Percentiles rank a stretch among this genome's conserved stretches.
Conservation (phyloP, 2,329 filamentous ascomycete species). For the Ceratocystiopsis minuta region DNA sequence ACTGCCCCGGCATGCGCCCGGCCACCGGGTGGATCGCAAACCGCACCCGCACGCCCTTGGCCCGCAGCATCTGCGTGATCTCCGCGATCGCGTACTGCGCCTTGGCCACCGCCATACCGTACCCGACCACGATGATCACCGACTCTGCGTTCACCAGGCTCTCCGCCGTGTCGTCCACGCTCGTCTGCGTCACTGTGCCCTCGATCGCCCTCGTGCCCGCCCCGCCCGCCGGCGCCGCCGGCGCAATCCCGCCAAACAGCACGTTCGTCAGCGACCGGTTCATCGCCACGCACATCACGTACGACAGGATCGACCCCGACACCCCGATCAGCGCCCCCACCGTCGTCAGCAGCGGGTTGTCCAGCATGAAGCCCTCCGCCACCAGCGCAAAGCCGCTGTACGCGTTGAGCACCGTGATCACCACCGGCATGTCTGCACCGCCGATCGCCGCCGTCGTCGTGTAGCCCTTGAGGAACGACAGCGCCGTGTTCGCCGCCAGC, state of each 20-base stretch:
- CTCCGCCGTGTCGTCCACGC: constrained; percentile 65
- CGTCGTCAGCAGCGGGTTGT: constrained; percentile 69
- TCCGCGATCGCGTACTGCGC: constrained; percentile 81
- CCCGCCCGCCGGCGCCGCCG: constrained; percentile 33
- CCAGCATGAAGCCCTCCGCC: constrained; percentile 80
- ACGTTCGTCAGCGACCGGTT: constrained; percentile 81
- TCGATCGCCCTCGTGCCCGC: constrained; percentile 59
- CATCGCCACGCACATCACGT: constrained; percentile 80
- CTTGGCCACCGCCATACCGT: constrained; percentile 89
- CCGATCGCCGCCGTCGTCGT: constrained; percentile 80
- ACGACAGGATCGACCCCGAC: constrained; percentile 74
- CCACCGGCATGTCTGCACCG: constrained; percentile 85
- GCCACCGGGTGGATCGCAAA: constrained; percentile 86
- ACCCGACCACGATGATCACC: constrained; percentile 80
- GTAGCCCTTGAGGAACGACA: constrained; percentile 74
- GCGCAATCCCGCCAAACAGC: constrained; percentile 57
- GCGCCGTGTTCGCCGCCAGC: constrained; percentile 53
- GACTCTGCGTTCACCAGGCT: constrained; percentile 58
- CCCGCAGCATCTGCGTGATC: constrained; percentile 56
- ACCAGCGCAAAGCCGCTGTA: constrained; percentile 84
- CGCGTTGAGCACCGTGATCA: constrained; percentile 78
- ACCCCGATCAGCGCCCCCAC: constrained; percentile 79
- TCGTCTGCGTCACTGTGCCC: constrained; percentile 61
- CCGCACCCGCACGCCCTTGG: constrained; percentile 61
- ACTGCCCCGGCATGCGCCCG: constrained; percentile 83